Conservation (phyloP, 2,329 filamentous ascomycete genomes). For the Blumeria hordei region DNA sequence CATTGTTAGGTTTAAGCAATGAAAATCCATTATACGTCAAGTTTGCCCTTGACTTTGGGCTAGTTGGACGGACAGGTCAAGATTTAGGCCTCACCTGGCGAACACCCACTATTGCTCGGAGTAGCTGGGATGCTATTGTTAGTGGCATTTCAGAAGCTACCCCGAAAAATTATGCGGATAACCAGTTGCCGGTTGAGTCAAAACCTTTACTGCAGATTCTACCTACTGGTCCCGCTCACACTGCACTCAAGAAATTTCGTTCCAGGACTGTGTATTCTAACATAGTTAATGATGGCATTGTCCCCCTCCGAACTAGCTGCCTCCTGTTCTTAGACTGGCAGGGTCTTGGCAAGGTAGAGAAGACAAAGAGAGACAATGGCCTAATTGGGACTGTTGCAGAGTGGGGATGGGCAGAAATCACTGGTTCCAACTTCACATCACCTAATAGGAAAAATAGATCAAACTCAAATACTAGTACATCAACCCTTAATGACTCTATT, state of each 20-base stretch:
- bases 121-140: slow-evolving; percentile 72
- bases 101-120: slow-evolving; percentile 61
- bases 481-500: no score
- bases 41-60: slow-evolving; percentile 84
- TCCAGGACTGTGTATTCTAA: slow-evolving; percentile 90
- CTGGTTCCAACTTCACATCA: slow-evolving; percentile 26
- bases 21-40: slow-evolving; percentile 95
- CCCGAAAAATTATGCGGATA: slow-evolving; percentile 27
- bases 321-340: slow-evolving; percentile 95
- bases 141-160: slow-evolving; percentile 48
- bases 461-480: no score
- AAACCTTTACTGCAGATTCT: slow-evolving; percentile 77
- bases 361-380: slow-evolving; percentile 75
- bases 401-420: slow-evolving; percentile 88
- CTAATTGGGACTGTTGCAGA: slow-evolving; percentile 79
- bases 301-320: slow-evolving; percentile 82
- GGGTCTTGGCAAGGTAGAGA: slow-evolving; percentile 77
- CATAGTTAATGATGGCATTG: slow-evolving; percentile 92
- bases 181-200: slow-evolving; percentile 48
- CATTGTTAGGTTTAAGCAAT: slow-evolving; percentile 78
- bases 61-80: slow-evolving; percentile 88
- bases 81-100: slow-evolving; percentile 90
- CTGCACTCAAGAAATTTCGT: slow-evolving; percentile 64
- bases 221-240: slow-evolving; percentile 75
- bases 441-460: no score